Evolutionary conservation across 2,329 filamentous ascomycete genomes (phyloP).

Genomic region (Paecilomyces dactylethromorphus): DNA sequence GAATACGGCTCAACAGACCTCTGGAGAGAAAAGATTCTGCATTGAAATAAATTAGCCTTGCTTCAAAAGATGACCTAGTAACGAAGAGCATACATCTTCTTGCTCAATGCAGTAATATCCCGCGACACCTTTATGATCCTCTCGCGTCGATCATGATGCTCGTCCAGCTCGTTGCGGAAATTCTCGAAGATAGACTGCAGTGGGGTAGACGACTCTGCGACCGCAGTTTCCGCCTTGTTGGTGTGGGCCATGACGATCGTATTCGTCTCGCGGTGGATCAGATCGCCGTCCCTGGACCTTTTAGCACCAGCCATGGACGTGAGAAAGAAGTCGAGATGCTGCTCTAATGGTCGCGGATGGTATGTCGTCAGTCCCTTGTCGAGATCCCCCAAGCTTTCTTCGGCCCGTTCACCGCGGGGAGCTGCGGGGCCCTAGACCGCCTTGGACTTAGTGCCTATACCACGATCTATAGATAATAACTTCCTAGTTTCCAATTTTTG

Average conservation of each 20-base stretch:
- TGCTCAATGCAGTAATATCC: conserved; percentile 88
- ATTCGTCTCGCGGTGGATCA: background rate
- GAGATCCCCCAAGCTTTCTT: background rate
- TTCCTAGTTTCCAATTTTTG: too few relatives aligned
- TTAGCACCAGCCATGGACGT: background rate
- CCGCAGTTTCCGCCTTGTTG: background rate
- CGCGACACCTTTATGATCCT: conserved; percentile 83
- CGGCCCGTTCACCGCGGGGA: background rate
- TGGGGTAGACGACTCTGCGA: background rate
- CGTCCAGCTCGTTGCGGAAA: conserved; percentile 83
- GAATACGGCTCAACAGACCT: conserved; percentile 45
- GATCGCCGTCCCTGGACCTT: background rate
- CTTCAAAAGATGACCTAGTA: background rate
- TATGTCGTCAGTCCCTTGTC: background rate
- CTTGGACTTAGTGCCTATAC: background rate
- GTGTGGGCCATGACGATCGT: background rate
- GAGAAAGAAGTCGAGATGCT: background rate
- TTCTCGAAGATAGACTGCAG: conserved; percentile 65
- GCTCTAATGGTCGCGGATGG: background rate
- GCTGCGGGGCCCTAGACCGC: background rate
- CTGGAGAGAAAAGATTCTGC: conserved; percentile 76
- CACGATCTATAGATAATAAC: too few relatives aligned
- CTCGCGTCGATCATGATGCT: conserved; percentile 89
- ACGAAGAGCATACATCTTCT: conserved; percentile 71
- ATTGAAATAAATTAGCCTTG: conserved; percentile 8